Percentiles rank a stretch among this genome's conserved stretches.
Evolutionary conservation across 495 filamentous ascomycete species (phyloP).

Genomic region (Terfezia boudieri): DNA sequence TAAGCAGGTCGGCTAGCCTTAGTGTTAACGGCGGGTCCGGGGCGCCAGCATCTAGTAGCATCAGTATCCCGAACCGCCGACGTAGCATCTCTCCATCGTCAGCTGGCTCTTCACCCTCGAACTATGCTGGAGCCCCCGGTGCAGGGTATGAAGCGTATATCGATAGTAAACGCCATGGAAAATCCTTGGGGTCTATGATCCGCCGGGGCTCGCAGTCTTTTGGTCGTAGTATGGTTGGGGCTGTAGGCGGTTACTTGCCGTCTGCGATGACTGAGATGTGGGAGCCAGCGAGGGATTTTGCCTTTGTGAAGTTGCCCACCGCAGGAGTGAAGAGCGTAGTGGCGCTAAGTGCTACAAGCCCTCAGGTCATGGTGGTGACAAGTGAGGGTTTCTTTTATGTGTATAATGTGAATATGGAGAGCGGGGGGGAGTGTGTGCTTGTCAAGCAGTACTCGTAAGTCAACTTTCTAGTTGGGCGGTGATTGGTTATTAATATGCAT

Average conservation of each 20-base stretch:
- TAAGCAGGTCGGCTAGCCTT: background rate
- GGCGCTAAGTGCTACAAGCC: slow-evolving; percentile 77
- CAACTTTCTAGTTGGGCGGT: background rate
- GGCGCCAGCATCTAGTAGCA: slow-evolving; percentile 1
- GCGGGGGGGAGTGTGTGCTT: slow-evolving; percentile 79
- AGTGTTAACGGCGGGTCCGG: background rate
- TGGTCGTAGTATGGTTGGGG: slow-evolving; percentile 69
- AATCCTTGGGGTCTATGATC: slow-evolving; percentile 64
- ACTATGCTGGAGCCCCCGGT: slow-evolving; percentile 17
- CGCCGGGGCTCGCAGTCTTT: slow-evolving; percentile 93
- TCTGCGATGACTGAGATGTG: slow-evolving; percentile 88
- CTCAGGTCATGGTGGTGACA: slow-evolving; percentile 94
- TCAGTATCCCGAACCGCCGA: slow-evolving; percentile 16
- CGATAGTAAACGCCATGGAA: slow-evolving; percentile 18
- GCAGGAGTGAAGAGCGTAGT: slow-evolving; percentile 47
- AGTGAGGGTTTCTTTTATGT: slow-evolving; percentile 89
- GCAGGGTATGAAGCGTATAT: slow-evolving; percentile 18
- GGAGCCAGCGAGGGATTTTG: slow-evolving; percentile 89
- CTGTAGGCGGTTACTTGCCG: slow-evolving; percentile 76
- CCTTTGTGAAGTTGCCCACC: slow-evolving; percentile 83
- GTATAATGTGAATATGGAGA: slow-evolving; percentile 83
- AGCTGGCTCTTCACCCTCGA: slow-evolving; percentile 14
- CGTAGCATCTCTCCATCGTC: slow-evolving; percentile 1
- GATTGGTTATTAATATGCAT: slow-evolving; percentile 1
- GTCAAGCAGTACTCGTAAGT: slow-evolving; percentile 73